phyloP scores from a whole-genome alignment of 2,329 filamentous ascomycete genomes.

The Fusarium sp. region DNA sequence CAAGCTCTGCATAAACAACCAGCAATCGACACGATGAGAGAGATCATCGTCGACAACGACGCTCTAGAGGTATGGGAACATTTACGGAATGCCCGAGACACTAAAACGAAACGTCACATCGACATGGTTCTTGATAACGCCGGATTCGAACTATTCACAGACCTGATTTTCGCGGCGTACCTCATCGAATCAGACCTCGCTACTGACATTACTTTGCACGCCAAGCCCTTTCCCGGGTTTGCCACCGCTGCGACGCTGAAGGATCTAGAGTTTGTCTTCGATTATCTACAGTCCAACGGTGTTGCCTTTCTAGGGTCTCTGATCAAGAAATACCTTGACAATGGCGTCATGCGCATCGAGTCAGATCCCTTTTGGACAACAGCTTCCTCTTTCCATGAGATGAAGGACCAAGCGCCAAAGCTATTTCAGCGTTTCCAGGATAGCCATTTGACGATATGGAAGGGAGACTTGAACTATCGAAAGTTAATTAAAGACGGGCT shows the following conservation, averaged over 20 bases:
- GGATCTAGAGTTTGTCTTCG: neutral
- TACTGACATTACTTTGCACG: neutral
- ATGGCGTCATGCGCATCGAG: neutral
- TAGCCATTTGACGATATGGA: conserved; percentile 13
- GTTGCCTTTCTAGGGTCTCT: neutral
- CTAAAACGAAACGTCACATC: neutral
- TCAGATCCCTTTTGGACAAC: conserved; percentile 13
- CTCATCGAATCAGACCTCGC: conserved; percentile 7
- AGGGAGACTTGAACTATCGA: conserved; percentile 18
- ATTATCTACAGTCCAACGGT: neutral
- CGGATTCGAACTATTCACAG: conserved; percentile 12
- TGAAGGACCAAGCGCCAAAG: neutral
- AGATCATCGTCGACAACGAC: conserved; percentile 5
- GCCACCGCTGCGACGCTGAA: neutral
- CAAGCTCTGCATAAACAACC: neutral
- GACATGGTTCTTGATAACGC: conserved; percentile 13
- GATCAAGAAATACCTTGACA: neutral
- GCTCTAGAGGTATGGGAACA: neutral
- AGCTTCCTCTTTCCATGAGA: neutral
- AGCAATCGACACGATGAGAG: neutral
- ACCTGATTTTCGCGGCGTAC: conserved; percentile 1
- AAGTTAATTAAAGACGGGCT: conserved; percentile 11
- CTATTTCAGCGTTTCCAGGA: neutral
- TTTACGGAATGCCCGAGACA: neutral
- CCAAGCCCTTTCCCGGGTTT: conserved; percentile 6